phyloP scores from a whole-genome alignment of 805 yeast species.

The Kodamaea nitidulidarum region DNA sequence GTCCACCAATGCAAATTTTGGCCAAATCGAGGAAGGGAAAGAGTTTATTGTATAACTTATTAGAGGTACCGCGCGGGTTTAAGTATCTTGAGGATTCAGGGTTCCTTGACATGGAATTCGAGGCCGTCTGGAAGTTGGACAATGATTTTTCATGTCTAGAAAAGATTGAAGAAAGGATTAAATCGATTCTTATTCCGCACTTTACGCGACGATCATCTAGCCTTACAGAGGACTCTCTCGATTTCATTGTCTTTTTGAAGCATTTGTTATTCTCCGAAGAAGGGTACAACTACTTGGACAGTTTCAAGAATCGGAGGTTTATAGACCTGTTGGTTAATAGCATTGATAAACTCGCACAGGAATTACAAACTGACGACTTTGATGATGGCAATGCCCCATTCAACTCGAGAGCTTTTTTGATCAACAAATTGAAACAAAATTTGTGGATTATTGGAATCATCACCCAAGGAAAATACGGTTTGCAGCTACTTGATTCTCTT shows the following conservation, averaged over 20 bases:
- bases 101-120: constrained; percentile 62
- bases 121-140: constrained; percentile 52
- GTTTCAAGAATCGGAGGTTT: constrained; percentile 38
- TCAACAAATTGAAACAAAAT: constrained; percentile 55
- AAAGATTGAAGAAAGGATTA: constrained; percentile 41
- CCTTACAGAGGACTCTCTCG: not conserved
- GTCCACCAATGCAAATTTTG: constrained; percentile 50
- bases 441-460: constrained; percentile 87
- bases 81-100: constrained; percentile 53
- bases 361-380: constrained; percentile 9
- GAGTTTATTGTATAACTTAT: constrained; percentile 54
- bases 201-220: not conserved
- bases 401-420: constrained; percentile 24
- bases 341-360: constrained; percentile 16
- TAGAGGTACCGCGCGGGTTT: constrained; percentile 69
- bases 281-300: constrained; percentile 60
- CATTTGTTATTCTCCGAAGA: constrained; percentile 76
- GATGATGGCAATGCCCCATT: constrained; percentile 4
- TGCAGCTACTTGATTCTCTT: constrained; percentile 38
- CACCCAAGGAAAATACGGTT: constrained; percentile 69
- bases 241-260: constrained; percentile 62
- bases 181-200: not conserved
- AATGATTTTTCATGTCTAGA: constrained; percentile 33
- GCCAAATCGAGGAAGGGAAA: constrained; percentile 27
- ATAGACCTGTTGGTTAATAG: constrained; percentile 32